Evolutionary conservation across 148 eudicot genomes (phyloP).

Genomic region (Selenicereus undatus): DNA sequence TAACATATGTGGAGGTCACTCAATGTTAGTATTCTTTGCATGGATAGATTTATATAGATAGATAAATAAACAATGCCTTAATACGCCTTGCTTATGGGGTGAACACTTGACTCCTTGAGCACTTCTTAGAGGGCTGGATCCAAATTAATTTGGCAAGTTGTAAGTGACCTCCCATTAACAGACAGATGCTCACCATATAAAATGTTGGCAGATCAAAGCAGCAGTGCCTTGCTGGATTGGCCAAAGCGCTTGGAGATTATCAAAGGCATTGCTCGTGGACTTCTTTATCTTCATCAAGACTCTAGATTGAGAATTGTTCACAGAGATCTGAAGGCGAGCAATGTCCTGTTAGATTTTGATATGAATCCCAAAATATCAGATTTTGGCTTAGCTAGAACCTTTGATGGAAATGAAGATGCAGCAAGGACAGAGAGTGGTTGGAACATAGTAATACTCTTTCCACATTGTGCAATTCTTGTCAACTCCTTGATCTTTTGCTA

Average conservation of each 20-base stretch:
- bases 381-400: slow-evolving; percentile 28
- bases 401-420: slow-evolving; percentile 17
- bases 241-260: slow-evolving; percentile 24
- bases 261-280: slow-evolving; percentile 25
- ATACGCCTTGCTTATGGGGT: no score
- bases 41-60: no score
- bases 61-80: no score
- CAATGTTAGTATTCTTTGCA: no score
- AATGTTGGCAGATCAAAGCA: slow-evolving; percentile 18
- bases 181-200: neutral
- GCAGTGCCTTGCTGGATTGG: slow-evolving; percentile 20
- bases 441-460: slow-evolving; percentile 25
- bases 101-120: no score
- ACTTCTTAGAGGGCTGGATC: no score
- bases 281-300: slow-evolving; percentile 35
- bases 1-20: no score
- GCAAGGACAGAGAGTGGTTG: slow-evolving; percentile 22
- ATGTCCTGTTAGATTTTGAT: slow-evolving; percentile 27
- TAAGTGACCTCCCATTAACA: neutral
- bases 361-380: slow-evolving; percentile 36
- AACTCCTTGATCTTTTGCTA: neutral
- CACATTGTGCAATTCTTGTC: neutral
- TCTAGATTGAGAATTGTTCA: slow-evolving; percentile 32
- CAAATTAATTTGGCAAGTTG: no score
- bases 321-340: slow-evolving; percentile 27